phyloP scores from a whole-genome alignment of 805 yeast species.

The Tetrapisispora iriomotensis region DNA sequence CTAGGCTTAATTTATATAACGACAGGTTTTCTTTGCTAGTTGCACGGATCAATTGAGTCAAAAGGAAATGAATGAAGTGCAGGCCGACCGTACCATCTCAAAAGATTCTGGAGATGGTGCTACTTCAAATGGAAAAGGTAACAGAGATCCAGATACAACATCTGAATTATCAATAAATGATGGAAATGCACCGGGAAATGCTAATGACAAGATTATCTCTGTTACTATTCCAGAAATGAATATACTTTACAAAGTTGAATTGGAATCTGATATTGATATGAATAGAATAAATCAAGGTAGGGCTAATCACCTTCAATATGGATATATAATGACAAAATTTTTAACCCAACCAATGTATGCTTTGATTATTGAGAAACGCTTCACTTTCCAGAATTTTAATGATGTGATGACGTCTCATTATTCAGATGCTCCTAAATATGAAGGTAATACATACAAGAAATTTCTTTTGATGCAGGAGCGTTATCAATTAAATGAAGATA shows the following conservation, averaged over 20 bases:
- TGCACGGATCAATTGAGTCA: too few species aligned
- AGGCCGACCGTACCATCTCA: too few species aligned
- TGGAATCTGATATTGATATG: constrained; percentile 8
- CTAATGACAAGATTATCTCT: neutral
- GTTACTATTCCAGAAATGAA: constrained; percentile 8
- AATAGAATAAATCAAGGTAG: constrained; percentile 18
- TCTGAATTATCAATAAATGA: too few species aligned
- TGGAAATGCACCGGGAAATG: too few species aligned
- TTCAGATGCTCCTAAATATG: neutral
- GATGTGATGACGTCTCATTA: neutral
- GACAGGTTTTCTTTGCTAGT: too few species aligned
- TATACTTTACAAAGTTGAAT: constrained; percentile 11
- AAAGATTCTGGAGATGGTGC: too few species aligned
- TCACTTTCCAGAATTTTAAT: constrained; percentile 15
- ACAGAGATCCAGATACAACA: too few species aligned
- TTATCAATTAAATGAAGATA: constrained; percentile 13
- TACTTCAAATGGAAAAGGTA: too few species aligned
- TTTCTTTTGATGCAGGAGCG: constrained; percentile 16
- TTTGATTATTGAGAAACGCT: constrained; percentile 13
- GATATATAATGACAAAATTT: constrained; percentile 18
- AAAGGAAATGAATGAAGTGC: too few species aligned
- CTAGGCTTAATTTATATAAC: too few species aligned
- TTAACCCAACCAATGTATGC: constrained; percentile 21
- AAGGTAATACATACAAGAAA: constrained; percentile 11
- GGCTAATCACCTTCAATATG: constrained; percentile 13